A percentile compares a stretch with the other conserved stretches of the same genome.
Conservation (phyloP, 345 rosid species). For the Populus deltoides region DNA sequence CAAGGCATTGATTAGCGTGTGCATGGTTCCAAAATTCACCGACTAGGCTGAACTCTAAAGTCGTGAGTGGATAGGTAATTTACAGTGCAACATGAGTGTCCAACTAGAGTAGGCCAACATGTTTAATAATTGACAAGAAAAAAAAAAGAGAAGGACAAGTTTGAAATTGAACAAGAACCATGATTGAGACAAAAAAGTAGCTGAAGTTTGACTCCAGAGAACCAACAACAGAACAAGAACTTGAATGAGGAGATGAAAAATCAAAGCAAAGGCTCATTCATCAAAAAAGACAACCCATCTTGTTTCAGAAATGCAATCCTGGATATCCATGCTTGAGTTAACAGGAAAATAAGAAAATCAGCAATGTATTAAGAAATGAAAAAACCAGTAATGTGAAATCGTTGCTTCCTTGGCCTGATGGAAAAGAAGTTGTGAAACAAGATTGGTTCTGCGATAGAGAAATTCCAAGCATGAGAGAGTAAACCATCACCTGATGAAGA, state of each 20-base stretch:
- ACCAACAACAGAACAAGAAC: neutral
- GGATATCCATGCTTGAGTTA: neutral
- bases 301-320: neutral
- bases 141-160: slow-evolving; percentile 7
- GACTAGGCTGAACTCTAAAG: neutral
- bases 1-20: neutral
- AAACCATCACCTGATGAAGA: slow-evolving; percentile 40
- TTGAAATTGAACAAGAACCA: slow-evolving; percentile 20
- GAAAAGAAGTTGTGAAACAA: neutral
- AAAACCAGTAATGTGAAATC: neutral
- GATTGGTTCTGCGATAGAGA: neutral
- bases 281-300: neutral
- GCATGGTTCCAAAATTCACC: neutral
- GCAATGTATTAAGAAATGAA: neutral
- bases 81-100: neutral
- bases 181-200: slow-evolving; percentile 18
- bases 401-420: neutral
- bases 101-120: slow-evolving; percentile 12
- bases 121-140: slow-evolving; percentile 19
- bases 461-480: neutral
- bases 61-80: neutral
- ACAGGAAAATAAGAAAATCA: neutral
- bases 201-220: slow-evolving; percentile 12
- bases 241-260: neutral
- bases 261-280: neutral